phyloP scores from a whole-genome alignment of 257 asterid species.

The Ehretia macrophylla region DNA sequence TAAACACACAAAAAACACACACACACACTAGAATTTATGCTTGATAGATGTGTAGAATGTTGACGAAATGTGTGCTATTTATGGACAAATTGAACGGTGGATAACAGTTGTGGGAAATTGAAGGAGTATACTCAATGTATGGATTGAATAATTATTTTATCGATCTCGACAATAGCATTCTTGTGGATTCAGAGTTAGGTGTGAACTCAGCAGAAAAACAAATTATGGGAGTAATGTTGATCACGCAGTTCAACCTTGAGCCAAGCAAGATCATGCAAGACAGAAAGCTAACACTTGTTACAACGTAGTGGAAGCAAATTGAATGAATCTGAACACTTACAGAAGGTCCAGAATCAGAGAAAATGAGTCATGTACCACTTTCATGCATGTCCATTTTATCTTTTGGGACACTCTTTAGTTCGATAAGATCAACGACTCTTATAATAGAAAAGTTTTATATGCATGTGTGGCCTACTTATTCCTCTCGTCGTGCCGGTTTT shows the following conservation, averaged over 20 bases:
- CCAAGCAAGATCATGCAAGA: conserved; percentile 15
- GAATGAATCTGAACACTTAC: too few species aligned
- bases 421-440: too few species aligned
- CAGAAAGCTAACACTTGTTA: neutral
- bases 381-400: too few species aligned
- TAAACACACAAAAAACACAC: neutral
- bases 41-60: conserved; percentile 14
- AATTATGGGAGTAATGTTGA: conserved; percentile 6
- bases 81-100: conserved; percentile 21
- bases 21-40: neutral
- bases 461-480: too few species aligned
- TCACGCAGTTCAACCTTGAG: conserved; percentile 22
- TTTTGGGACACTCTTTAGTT: too few species aligned
- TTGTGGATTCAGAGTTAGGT: conserved; percentile 29
- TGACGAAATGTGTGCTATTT: conserved; percentile 28
- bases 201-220: conserved; percentile 22
- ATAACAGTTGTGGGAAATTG: conserved; percentile 23
- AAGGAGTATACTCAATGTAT: neutral
- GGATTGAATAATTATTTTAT: conserved; percentile 8
- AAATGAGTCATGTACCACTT: too few species aligned
- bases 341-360: too few species aligned
- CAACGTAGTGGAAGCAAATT: neutral
- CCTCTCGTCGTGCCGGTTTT: too few species aligned
- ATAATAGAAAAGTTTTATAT: too few species aligned
- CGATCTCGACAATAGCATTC: conserved; percentile 30